Percentiles rank a stretch among this genome's conserved stretches.
These are phyloP conservation scores for Trichoderma gracile DNA, from an alignment of 2,329 filamentous ascomycete genomes.

Conservation along the genomic window DNA sequence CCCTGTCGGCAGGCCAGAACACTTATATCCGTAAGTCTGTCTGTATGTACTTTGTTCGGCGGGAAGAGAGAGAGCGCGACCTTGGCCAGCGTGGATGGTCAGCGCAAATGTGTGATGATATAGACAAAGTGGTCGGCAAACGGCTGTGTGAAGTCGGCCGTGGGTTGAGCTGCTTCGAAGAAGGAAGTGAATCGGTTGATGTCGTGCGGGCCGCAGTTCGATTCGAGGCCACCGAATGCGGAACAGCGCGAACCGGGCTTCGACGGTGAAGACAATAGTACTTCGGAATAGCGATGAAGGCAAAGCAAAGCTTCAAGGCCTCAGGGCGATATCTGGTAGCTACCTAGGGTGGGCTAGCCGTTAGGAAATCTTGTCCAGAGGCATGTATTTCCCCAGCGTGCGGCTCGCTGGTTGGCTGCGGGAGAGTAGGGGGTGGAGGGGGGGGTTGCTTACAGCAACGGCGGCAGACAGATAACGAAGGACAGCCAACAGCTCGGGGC, in stretches of 20 bases:
- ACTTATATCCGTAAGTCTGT: slow-evolving; percentile 13
- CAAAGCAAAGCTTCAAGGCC: slow-evolving; percentile 1
- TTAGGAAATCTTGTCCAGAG: slow-evolving; percentile 1
- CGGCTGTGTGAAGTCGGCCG: slow-evolving; percentile 8
- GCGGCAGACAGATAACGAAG: slow-evolving; percentile 30
- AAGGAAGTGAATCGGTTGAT: neutral
- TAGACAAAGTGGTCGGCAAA: neutral
- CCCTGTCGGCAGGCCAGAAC: slow-evolving; percentile 28
- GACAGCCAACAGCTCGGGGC: slow-evolving; percentile 30
- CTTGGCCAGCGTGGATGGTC: slow-evolving; percentile 24
- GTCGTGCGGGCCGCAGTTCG: neutral
- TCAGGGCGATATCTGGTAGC: neutral
- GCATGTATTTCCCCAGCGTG: neutral
- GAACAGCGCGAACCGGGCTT: slow-evolving; percentile 1
- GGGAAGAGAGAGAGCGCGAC: neutral
- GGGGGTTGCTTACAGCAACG: slow-evolving; percentile 20
- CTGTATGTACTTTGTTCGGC: neutral
- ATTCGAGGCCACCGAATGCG: slow-evolving; percentile 1
- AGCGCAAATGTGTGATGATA: slow-evolving; percentile 2
- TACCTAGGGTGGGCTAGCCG: neutral
- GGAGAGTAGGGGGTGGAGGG: neutral
- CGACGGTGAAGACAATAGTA: neutral
- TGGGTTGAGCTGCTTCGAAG: neutral
- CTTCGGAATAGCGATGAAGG: slow-evolving; percentile 9
- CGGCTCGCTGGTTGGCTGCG: slow-evolving; percentile 2